Conservation (phyloP, 345 rosid genomes). For the Abelmoschus esculentus region DNA sequence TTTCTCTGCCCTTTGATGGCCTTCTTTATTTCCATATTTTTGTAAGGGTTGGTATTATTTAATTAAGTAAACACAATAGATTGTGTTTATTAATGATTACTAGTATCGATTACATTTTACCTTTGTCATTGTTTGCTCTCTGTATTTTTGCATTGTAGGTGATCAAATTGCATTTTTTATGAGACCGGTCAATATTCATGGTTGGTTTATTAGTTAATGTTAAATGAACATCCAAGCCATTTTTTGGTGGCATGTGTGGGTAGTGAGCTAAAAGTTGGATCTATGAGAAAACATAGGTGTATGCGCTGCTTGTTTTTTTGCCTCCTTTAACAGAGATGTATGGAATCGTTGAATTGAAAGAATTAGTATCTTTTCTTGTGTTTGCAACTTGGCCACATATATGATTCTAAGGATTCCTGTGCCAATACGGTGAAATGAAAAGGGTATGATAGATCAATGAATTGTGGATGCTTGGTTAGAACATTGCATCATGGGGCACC, state of each 20-base stretch:
- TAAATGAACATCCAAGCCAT: not conserved
- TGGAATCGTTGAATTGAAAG: too few species aligned
- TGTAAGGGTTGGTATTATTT: not conserved
- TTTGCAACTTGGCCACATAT: too few species aligned
- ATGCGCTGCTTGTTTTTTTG: not conserved
- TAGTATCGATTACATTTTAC: not conserved
- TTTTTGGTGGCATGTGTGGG: not conserved
- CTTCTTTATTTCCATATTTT: not conserved
- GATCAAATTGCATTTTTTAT: not conserved
- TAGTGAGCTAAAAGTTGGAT: not conserved
- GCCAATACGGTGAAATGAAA: too few species aligned
- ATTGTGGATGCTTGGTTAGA: too few species aligned
- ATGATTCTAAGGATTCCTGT: too few species aligned
- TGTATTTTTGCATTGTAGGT: not conserved
- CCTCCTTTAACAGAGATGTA: not conserved
- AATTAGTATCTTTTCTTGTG: too few species aligned
- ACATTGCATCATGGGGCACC: too few species aligned
- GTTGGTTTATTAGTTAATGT: not conserved
- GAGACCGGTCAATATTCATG: not conserved
- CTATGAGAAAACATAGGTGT: too few species aligned
- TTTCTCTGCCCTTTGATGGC: not conserved
- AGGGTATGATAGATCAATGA: too few species aligned
- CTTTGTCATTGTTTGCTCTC: not conserved
- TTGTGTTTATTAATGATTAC: not conserved
- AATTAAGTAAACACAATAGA: too few species aligned